Evolutionary conservation across 2,329 filamentous ascomycete species (phyloP), one percentile per base, ranked within the genome.

Genomic region (Ophiostoma novo-ulmi): DNA sequence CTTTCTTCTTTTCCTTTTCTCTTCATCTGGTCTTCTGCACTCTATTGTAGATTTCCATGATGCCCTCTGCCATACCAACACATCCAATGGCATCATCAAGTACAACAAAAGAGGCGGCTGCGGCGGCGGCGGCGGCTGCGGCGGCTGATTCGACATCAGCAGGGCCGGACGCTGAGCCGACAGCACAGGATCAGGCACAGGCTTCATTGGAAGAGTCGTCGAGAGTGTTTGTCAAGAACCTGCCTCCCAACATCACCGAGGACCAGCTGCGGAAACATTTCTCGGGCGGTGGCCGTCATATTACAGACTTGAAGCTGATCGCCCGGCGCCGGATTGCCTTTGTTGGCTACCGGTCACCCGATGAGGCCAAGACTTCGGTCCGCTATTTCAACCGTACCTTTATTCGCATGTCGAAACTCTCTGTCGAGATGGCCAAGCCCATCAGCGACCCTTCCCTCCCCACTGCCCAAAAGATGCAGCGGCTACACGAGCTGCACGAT

Each of bases 351-450:
- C 94, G 92, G 81, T 91, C 87, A 69, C 83, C 91, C 17, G 88
- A 94, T 73, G 90, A 92, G 78, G 95, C 95, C 71, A 84, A 87
- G 71, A 87, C 89, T 77, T 94, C 95, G 64, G 91, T 96, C 78
- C 94, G 92, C 80, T 97, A 97, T 83, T 97, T 97, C 85, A 94
- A 99, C 84, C 92, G 88, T 79, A 90, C 94, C 74, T 99, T 93
- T 81, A 93, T 99, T 76, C 92, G 93, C 76, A 95, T 97, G 91
- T 97, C 94, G 71, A 96, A 90, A 82, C 93, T 99, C 76, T 86
- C 85, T 39, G 95, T 97, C 73, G 94, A 97, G 82, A 82, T 95
- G 77, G 95, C 95, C 71, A 89, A 87, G 79, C 90, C 95, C 77
- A 80, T 82, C 71, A 76, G 81, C 77, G 84, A 86, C 77, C 78